phyloP scores from a whole-genome alignment of 1,284 basidiomycete genomes.

The Vanrija humicola region DNA sequence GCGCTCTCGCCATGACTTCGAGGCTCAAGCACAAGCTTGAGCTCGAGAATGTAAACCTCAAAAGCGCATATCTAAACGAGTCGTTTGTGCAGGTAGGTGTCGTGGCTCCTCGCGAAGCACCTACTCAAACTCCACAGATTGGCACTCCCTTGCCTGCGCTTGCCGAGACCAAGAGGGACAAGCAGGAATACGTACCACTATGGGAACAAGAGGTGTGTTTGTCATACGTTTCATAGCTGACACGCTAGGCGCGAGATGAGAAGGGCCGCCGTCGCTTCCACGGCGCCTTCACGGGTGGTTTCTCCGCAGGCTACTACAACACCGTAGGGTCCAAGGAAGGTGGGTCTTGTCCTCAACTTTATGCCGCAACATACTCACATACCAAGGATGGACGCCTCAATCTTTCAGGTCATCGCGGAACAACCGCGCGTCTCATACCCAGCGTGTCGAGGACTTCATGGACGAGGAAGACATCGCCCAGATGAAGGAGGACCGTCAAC shows the following conservation, averaged over 20 bases:
- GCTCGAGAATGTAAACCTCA: conserved; percentile 68
- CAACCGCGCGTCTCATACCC: conserved; percentile 61
- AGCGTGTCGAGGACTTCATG: conserved; percentile 89
- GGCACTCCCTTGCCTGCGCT: conserved; percentile 87
- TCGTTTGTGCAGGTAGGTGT: conserved; percentile 74
- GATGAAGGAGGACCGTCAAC: conserved; percentile 63
- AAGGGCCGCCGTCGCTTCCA: conserved; percentile 87
- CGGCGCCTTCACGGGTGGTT: conserved; percentile 97
- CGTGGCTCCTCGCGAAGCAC: neutral
- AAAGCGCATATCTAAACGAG: conserved; percentile 73
- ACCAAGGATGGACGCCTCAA: conserved; percentile 83
- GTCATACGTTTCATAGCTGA: neutral
- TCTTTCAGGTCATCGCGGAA: conserved; percentile 82
- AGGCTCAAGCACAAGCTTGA: conserved; percentile 63
- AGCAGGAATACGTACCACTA: conserved; percentile 86
- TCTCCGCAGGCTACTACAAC: conserved; percentile 96
- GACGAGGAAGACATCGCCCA: conserved; percentile 95
- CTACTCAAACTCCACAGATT: conserved; percentile 56
- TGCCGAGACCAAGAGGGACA: conserved; percentile 76
- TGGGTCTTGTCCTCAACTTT: conserved; percentile 34
- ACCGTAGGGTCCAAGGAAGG: conserved; percentile 94
- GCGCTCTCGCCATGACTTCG: conserved; percentile 49
- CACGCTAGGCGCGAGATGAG: conserved; percentile 79
- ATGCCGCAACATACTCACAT: conserved; percentile 1
- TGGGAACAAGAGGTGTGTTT: conserved; percentile 89